A percentile compares a stretch with the other conserved stretches of the same genome.
These are phyloP conservation scores for Wallacemonas sp. DNA, from an alignment of 208 protist genomes.

Conservation along the genomic window DNA sequence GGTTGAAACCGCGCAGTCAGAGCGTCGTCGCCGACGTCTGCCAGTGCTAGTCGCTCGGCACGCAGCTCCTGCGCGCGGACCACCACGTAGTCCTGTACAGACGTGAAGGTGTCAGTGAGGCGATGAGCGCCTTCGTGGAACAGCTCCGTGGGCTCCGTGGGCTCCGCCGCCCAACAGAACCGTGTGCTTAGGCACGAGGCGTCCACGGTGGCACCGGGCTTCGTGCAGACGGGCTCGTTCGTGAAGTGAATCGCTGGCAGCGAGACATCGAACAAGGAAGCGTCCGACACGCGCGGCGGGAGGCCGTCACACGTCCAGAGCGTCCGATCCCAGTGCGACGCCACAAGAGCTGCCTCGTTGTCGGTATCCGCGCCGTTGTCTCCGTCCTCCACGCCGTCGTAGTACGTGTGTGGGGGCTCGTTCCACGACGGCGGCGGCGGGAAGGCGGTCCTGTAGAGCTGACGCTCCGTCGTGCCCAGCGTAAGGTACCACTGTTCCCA, in stretches of 20 bases:
- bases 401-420: constrained; percentile 1
- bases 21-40: background rate
- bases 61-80: constrained; percentile 12
- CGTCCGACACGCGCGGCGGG: background rate
- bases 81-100: constrained; percentile 7
- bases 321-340: background rate
- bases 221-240: background rate
- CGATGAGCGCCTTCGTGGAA: background rate
- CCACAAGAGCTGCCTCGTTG: background rate
- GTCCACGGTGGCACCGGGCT: background rate
- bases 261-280: background rate
- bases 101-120: background rate
- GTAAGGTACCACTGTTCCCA: constrained; percentile 5
- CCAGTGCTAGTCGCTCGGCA: background rate
- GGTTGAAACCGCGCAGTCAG: background rate
- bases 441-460: constrained; percentile 3
- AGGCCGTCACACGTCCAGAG: constrained; percentile 4
- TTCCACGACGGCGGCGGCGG: constrained; percentile 15
- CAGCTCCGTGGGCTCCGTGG: background rate
- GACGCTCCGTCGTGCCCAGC: background rate
- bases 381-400: background rate
- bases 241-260: background rate
- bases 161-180: background rate
- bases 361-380: background rate
- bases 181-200: background rate